Conservation (phyloP, 257 asterid species). For the Nicotiana attenuata region DNA sequence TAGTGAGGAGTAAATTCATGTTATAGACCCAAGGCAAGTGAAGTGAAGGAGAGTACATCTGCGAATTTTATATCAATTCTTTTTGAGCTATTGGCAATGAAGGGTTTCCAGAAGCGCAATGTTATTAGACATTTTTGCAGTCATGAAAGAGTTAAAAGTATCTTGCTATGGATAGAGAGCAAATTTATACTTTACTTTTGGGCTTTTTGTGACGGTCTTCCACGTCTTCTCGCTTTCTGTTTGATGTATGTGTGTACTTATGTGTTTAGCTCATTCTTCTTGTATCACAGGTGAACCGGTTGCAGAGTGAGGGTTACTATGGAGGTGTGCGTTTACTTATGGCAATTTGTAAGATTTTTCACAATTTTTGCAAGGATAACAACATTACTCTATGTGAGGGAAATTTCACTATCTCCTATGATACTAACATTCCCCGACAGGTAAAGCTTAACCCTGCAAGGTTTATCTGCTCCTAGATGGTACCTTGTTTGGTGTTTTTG, state of each 20-base stretch:
- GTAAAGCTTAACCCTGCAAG: constrained; percentile 24
- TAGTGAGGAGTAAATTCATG: background rate
- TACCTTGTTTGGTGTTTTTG: background rate
- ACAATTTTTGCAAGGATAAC: constrained; percentile 53
- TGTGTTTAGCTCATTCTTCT: background rate
- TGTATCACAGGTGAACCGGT: constrained; percentile 54
- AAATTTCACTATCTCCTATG: constrained; percentile 65
- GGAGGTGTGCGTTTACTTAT: constrained; percentile 86
- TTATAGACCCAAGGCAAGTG: background rate
- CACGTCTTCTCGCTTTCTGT: background rate
- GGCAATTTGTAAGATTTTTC: constrained; percentile 70
- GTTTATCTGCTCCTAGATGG: background rate
- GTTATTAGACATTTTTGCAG: background rate
- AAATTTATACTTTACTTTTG: background rate
- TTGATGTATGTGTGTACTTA: too few species aligned
- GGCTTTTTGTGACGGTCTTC: background rate
- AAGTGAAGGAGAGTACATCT: background rate
- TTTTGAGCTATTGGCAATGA: background rate
- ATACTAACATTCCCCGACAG: constrained; percentile 91
- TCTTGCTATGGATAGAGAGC: background rate
- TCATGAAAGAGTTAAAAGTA: background rate
- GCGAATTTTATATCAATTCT: background rate
- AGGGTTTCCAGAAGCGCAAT: background rate
- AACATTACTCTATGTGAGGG: constrained; percentile 40
- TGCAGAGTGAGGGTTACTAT: constrained; percentile 75